Conservation (phyloP, 768 basidiomycete species). For the Hysterangium stoloniferum region DNA sequence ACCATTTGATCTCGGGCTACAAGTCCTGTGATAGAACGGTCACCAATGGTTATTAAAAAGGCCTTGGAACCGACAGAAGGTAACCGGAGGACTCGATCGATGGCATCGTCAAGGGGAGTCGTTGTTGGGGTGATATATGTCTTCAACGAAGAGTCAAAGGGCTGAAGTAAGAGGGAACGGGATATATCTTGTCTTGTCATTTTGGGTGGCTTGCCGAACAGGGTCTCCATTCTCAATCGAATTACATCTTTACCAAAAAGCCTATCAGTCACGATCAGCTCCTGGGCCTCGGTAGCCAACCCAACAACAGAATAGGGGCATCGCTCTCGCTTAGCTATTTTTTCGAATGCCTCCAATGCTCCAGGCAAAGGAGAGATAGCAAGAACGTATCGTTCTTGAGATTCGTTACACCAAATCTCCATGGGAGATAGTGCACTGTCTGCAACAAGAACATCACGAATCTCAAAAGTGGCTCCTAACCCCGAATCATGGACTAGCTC, state of each 20-base stretch:
- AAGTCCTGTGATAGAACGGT: constrained; percentile 88
- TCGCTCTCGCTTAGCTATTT: constrained; percentile 78
- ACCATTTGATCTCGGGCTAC: constrained; percentile 98
- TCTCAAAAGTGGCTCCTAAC: constrained; percentile 90
- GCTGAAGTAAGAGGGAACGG: constrained; percentile 29
- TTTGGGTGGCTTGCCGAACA: constrained; percentile 94
- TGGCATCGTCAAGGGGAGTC: constrained; percentile 48
- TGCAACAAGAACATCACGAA: constrained; percentile 85
- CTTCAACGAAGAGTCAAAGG: constrained; percentile 68
- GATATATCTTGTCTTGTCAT: constrained; percentile 71
- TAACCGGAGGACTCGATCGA: constrained; percentile 76
- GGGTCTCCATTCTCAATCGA: constrained; percentile 84
- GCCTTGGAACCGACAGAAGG: constrained; percentile 93
- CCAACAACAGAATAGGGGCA: constrained; percentile 94
- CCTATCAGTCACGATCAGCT: constrained; percentile 84
- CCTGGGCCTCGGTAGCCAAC: constrained; percentile 69
- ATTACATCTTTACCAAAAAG: constrained; percentile 75
- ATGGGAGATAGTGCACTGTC: constrained; percentile 95
- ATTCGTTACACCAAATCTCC: constrained; percentile 99
- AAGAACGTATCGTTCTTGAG: constrained; percentile 94
- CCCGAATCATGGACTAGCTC: constrained; percentile 94
- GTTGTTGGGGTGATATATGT: constrained; percentile 40
- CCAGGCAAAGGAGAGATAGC: constrained; percentile 57
- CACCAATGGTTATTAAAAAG: constrained; percentile 98
- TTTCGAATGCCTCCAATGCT: constrained; percentile 55